Conservation (phyloP, 306 rosid species). For the Cucurbita moschata region DNA sequence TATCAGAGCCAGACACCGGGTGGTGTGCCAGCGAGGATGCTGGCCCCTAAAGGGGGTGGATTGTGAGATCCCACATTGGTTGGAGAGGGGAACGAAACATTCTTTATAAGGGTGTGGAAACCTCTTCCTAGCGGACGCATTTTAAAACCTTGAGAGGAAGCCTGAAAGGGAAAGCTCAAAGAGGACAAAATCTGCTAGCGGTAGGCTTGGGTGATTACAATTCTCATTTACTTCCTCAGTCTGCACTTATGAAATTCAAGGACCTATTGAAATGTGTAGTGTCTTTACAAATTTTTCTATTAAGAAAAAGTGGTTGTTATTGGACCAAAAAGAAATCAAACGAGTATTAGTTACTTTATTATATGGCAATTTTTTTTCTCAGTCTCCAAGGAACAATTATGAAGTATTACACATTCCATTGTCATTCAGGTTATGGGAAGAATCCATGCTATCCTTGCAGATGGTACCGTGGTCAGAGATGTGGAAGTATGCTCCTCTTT, state of each 20-base stretch:
- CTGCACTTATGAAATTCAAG: not conserved
- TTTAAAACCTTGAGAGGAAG: too few relatives aligned
- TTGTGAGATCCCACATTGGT: too few relatives aligned
- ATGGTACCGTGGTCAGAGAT: conserved; percentile 80
- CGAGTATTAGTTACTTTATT: not conserved
- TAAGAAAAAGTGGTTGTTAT: not conserved
- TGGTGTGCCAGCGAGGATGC: too few relatives aligned
- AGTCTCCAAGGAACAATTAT: not conserved
- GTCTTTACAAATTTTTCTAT: not conserved
- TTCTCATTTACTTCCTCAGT: not conserved
- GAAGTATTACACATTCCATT: not conserved
- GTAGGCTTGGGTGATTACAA: too few relatives aligned
- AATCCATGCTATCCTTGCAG: conserved; percentile 73
- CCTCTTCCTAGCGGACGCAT: too few relatives aligned
- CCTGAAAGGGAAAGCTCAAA: too few relatives aligned
- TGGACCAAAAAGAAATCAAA: not conserved
- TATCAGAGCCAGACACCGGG: too few relatives aligned
- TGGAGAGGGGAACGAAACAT: too few relatives aligned
- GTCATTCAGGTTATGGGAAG: conserved; percentile 74
- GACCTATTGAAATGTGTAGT: not conserved
- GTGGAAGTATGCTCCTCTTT: conserved; percentile 53
- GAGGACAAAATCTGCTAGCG: too few relatives aligned
- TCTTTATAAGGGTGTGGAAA: too few relatives aligned
- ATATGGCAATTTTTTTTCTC: not conserved
- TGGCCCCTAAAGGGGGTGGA: too few relatives aligned